These are phyloP conservation scores for Phaeosphaeria sp. DNA, from an alignment of 2,329 filamentous ascomycete genomes.

Conservation along the genomic window DNA sequence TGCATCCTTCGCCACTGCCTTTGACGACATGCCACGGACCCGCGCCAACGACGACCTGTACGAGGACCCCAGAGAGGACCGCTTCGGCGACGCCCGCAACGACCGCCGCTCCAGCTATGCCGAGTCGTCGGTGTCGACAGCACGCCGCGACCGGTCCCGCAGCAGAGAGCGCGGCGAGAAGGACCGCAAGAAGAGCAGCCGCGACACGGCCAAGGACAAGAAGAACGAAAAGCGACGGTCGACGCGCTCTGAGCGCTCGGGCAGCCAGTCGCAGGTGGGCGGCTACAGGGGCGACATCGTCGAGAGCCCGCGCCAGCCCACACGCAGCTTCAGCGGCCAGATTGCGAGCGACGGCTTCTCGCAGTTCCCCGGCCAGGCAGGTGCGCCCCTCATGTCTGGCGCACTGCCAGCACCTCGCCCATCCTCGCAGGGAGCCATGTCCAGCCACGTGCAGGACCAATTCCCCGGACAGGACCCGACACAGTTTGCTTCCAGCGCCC, in stretches of 20 bases:
- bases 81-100: conserved; percentile 31
- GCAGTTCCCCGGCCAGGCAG: conserved; percentile 44
- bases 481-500: conserved; percentile 54
- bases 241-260: conserved; percentile 37
- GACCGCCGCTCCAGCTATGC: conserved; percentile 41
- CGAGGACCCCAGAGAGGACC: conserved; percentile 36
- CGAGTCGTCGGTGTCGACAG: conserved; percentile 32
- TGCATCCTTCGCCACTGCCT: conserved; percentile 51
- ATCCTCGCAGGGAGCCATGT: conserved; percentile 35
- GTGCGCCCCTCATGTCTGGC: conserved; percentile 44
- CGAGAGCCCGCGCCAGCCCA: conserved; percentile 31
- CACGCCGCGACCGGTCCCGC: conserved; percentile 36
- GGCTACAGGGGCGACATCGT: conserved; percentile 42
- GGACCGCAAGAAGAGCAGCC: conserved; percentile 34
- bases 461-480: conserved; percentile 65
- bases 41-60: conserved; percentile 41
- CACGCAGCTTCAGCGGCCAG: conserved; percentile 39
- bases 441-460: conserved; percentile 61
- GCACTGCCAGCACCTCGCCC: conserved; percentile 35
- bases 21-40: conserved; percentile 37
- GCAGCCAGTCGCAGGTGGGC: conserved; percentile 34
- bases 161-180: conserved; percentile 43
- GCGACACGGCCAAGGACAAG: conserved; percentile 27
- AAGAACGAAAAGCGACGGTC: conserved; percentile 40
- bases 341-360: conserved; percentile 40